Evolutionary conservation across 495 filamentous ascomycete species (phyloP).

Genomic region (Aspergillus mulundensis): DNA sequence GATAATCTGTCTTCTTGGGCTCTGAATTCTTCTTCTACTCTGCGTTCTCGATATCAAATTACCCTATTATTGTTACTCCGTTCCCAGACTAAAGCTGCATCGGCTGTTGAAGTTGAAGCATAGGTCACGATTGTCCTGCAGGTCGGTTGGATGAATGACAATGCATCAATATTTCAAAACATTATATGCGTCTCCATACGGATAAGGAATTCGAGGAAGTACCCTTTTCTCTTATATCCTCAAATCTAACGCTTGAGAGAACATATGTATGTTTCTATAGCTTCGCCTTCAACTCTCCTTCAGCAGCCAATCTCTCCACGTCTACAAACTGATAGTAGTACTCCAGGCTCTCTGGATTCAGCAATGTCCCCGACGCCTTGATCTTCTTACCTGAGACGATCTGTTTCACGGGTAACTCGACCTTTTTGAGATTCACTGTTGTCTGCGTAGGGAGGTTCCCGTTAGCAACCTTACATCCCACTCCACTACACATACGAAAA

Average conservation of each 20-base stretch:
- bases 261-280: neutral
- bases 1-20: slow-evolving; percentile 13
- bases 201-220: neutral
- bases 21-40: neutral
- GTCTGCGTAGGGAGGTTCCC: slow-evolving; percentile 52
- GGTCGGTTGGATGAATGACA: slow-evolving; percentile 7
- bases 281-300: slow-evolving; percentile 17
- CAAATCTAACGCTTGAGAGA: neutral
- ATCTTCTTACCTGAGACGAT: slow-evolving; percentile 72
- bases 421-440: slow-evolving; percentile 81
- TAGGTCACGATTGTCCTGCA: slow-evolving; percentile 3
- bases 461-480: neutral
- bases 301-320: slow-evolving; percentile 57
- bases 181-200: neutral
- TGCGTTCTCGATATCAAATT: neutral
- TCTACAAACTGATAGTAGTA: slow-evolving; percentile 80
- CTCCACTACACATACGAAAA: neutral
- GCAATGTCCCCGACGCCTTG: slow-evolving; percentile 70
- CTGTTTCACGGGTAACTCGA: slow-evolving; percentile 81
- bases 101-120: neutral
- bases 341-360: slow-evolving; percentile 69
- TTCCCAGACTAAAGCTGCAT: neutral
- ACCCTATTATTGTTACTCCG: slow-evolving; percentile 21
- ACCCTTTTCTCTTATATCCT: neutral
- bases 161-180: neutral